Evolutionary conservation across 768 basidiomycete species (phyloP).

Genomic region (Boletus sp.): DNA sequence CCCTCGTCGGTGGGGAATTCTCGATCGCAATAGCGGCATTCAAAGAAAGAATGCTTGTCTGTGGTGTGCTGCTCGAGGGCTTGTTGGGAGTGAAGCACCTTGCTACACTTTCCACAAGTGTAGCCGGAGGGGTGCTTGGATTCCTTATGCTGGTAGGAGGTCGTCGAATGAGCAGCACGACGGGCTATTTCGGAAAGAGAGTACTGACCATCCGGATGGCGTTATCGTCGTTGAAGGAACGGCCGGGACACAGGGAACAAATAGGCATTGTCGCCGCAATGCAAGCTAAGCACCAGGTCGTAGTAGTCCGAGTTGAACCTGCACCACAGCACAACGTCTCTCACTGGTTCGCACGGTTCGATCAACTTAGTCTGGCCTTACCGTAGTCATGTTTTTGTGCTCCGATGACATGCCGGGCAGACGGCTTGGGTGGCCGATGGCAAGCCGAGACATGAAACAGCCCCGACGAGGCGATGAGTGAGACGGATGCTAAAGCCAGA

Average conservation of each 20-base stretch:
- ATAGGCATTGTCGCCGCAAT: slow-evolving; percentile 12
- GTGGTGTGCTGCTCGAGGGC: slow-evolving; percentile 17
- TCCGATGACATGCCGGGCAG: no score
- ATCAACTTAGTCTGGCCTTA: no score
- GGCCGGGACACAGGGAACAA: slow-evolving; percentile 18
- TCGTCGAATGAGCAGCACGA: not conserved
- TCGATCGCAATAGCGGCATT: slow-evolving; percentile 19
- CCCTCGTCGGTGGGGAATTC: slow-evolving; percentile 5
- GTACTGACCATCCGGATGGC: slow-evolving; percentile 18
- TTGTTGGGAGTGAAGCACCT: not conserved
- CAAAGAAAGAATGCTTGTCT: slow-evolving; percentile 10
- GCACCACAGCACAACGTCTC: not conserved
- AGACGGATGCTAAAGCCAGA: no score
- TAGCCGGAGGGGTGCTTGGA: slow-evolving; percentile 8
- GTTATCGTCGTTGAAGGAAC: slow-evolving; percentile 12
- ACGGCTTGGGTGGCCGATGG: no score
- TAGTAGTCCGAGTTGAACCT: not conserved
- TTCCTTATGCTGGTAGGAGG: slow-evolving; percentile 9
- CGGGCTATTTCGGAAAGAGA: not conserved
- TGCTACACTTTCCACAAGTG: slow-evolving; percentile 10
- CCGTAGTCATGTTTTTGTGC: no score
- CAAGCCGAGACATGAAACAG: no score
- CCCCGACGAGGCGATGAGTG: no score
- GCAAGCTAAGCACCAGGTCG: not conserved
- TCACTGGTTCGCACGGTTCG: slow-evolving; percentile 19